These are phyloP conservation scores for Trebouxiophyceae sp. DNA, from an alignment of 163 green algal species.

Conservation along the genomic window DNA sequence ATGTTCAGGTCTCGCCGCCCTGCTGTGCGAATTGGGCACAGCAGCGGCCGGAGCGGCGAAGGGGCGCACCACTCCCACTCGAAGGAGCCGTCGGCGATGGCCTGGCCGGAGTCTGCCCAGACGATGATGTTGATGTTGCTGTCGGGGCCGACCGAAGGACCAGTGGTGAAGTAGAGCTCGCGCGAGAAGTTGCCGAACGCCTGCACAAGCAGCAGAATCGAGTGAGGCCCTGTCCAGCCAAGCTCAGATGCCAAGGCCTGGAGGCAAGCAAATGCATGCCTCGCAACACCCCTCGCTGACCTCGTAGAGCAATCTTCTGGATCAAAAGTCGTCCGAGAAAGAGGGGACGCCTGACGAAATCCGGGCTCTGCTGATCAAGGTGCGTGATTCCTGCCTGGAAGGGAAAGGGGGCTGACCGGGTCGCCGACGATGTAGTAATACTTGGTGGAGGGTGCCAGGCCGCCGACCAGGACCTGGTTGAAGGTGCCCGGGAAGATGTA, in stretches of 20 bases:
- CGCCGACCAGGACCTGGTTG: slow-evolving; percentile 10
- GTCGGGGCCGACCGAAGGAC: slow-evolving; percentile 23
- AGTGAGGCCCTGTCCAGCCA: too few relatives aligned
- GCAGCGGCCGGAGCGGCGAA: not conserved
- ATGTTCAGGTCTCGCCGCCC: too few relatives aligned
- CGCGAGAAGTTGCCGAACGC: too few relatives aligned
- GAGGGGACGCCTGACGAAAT: too few relatives aligned
- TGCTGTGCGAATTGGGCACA: not conserved
- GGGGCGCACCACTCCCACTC: not conserved
- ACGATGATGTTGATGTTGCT: slow-evolving; percentile 38
- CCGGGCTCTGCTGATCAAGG: too few relatives aligned
- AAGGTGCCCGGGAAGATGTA: slow-evolving; percentile 10
- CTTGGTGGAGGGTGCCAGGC: slow-evolving; percentile 5
- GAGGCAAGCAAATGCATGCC: too few relatives aligned
- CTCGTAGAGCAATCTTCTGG: too few relatives aligned
- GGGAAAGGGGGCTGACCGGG: not conserved
- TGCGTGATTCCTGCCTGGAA: too few relatives aligned
- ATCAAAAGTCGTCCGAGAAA: too few relatives aligned
- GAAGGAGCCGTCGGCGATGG: not conserved
- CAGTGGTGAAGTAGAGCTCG: slow-evolving; percentile 30
- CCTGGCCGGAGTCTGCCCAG: slow-evolving; percentile 58
- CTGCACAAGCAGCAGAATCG: too few relatives aligned
- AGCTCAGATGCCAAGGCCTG: too few relatives aligned
- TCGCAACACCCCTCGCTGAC: too few relatives aligned
- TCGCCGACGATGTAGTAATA: slow-evolving; percentile 26